phyloP scores from a whole-genome alignment of 768 basidiomycete species.

The Lentinula aciculospora region DNA sequence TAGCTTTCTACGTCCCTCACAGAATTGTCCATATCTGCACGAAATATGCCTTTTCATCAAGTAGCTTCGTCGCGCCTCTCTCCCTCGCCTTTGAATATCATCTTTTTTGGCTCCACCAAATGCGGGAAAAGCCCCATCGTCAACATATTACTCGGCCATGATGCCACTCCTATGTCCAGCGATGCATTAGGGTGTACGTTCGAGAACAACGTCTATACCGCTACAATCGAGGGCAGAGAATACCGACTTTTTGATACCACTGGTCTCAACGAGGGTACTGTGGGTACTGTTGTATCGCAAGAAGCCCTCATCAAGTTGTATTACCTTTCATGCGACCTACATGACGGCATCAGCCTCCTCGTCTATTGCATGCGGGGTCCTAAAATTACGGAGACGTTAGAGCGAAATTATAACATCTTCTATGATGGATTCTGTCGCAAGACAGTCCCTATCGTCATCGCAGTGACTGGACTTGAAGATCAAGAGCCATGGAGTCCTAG shows the following conservation, averaged over 20 bases:
- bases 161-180: conserved; percentile 24
- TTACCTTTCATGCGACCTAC: conserved; percentile 19
- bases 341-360: conserved; percentile 32
- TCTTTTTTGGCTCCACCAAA: neutral
- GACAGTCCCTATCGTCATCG: conserved; percentile 32
- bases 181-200: conserved; percentile 30
- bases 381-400: conserved; percentile 24
- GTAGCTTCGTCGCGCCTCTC: no score
- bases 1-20: no score
- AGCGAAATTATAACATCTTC: conserved; percentile 34
- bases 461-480: conserved; percentile 33
- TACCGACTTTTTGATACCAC: conserved; percentile 25
- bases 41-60: no score
- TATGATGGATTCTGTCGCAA: conserved; percentile 28
- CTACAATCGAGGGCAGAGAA: conserved; percentile 13
- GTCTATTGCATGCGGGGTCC: conserved; percentile 35
- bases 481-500: conserved; percentile 24
- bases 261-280: conserved; percentile 24
- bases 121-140: conserved; percentile 34
- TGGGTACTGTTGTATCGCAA: conserved; percentile 20
- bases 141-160: conserved; percentile 28
- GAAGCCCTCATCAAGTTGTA: conserved; percentile 24
- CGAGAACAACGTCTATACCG: conserved; percentile 17
- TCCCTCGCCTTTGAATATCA: neutral
- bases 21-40: no score